Percentiles rank a stretch among this genome's conserved stretches.
Conservation (phyloP, 495 filamentous ascomycete genomes). For the Aspergillus saccharolyticus region DNA sequence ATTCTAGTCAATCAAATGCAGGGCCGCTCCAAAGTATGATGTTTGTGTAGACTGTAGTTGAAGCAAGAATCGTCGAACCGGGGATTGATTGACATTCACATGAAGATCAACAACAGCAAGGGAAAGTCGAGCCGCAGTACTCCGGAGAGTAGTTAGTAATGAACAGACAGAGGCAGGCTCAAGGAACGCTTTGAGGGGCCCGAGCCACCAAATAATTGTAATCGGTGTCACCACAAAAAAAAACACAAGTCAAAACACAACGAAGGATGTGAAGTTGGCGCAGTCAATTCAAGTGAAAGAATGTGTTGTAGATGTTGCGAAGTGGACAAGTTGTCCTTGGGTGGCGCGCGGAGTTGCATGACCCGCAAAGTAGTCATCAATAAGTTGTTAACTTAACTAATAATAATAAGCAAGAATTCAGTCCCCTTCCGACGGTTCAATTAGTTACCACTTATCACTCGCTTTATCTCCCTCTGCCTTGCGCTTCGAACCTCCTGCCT, state of each 20-base stretch:
- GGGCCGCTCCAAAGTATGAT: too few species aligned
- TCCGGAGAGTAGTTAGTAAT: not conserved
- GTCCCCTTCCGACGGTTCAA: not conserved
- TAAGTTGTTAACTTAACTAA: not conserved
- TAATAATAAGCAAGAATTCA: not conserved
- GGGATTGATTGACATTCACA: constrained; percentile 8
- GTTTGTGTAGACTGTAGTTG: not conserved
- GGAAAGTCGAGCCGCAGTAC: not conserved
- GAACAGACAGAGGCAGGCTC: not conserved
- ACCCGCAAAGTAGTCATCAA: constrained; percentile 12
- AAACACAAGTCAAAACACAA: constrained; percentile 6
- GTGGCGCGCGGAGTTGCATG: constrained; percentile 18
- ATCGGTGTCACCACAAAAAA: not conserved
- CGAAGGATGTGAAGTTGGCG: not conserved
- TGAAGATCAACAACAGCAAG: constrained; percentile 11
- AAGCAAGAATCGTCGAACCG: not conserved
- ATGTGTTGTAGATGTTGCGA: constrained; percentile 8
- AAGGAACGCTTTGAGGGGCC: not conserved
- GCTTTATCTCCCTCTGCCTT: not conserved
- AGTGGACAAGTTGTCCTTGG: constrained; percentile 35
- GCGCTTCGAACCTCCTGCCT: not conserved
- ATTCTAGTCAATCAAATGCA: not conserved
- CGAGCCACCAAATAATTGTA: not conserved
- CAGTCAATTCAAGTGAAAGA: constrained; percentile 11
- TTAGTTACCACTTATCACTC: too few species aligned